Conservation (phyloP, 164 flowering plant genomes). For the Litsea cubeba region DNA sequence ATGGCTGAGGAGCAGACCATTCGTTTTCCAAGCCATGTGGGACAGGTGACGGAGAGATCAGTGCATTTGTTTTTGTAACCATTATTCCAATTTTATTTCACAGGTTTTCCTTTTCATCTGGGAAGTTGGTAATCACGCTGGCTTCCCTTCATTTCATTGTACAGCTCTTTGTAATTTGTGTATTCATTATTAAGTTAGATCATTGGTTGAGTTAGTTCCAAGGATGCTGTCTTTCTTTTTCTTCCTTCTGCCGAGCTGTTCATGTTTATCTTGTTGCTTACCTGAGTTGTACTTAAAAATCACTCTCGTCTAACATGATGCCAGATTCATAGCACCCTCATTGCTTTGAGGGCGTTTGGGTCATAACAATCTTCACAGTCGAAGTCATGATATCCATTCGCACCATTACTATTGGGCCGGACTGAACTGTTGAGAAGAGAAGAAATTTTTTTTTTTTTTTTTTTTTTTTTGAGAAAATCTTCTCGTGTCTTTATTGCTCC, state of each 20-base stretch:
- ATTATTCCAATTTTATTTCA: slow-evolving; percentile 25
- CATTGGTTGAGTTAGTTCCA: slow-evolving; percentile 10
- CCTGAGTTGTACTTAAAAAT: too few relatives aligned
- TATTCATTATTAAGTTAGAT: slow-evolving; percentile 31
- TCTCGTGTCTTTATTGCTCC: too few relatives aligned
- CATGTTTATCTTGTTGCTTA: neutral
- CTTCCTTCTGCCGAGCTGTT: neutral
- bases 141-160: slow-evolving; percentile 38
- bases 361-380: too few relatives aligned
- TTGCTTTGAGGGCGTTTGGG: too few relatives aligned
- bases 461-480: too few relatives aligned
- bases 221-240: neutral
- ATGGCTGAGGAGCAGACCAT: slow-evolving; percentile 82
- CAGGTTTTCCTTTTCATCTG: slow-evolving; percentile 25
- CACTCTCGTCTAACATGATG: too few relatives aligned
- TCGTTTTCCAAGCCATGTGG: slow-evolving; percentile 65
- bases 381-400: too few relatives aligned
- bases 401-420: too few relatives aligned
- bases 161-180: slow-evolving; percentile 52
- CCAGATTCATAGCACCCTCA: too few relatives aligned
- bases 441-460: too few relatives aligned
- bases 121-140: slow-evolving; percentile 41
- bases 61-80: slow-evolving; percentile 41
- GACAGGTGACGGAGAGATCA: slow-evolving; percentile 28
- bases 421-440: too few relatives aligned